Evolutionary conservation across 306 rosid species (phyloP).

Genomic region (Medicago lupulina): DNA sequence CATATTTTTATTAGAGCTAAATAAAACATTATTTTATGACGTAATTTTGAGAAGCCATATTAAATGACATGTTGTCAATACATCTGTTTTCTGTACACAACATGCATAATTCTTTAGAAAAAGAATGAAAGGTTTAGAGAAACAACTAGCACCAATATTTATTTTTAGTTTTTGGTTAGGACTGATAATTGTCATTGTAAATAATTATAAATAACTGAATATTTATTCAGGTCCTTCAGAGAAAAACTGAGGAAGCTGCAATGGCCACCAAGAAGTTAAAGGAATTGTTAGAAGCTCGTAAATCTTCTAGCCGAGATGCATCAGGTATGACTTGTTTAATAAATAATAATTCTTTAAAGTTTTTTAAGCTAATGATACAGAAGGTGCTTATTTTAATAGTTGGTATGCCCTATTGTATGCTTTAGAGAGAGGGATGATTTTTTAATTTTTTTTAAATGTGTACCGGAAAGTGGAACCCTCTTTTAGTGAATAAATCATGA

Average conservation of each 20-base stretch:
- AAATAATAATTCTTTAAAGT: background rate
- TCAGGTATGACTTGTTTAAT: slow-evolving; percentile 57
- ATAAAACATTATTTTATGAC: too few relatives aligned
- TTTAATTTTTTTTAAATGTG: slow-evolving; percentile 33
- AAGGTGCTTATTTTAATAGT: slow-evolving; percentile 25
- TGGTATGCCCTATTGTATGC: slow-evolving; percentile 17
- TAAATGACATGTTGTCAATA: background rate
- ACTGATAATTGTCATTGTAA: slow-evolving; percentile 15
- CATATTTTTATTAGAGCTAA: too few relatives aligned
- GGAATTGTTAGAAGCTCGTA: slow-evolving; percentile 97
- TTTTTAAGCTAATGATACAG: slow-evolving; percentile 8
- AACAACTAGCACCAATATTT: slow-evolving; percentile 11
- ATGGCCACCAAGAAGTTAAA: slow-evolving; percentile 97
- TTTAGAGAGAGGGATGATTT: background rate
- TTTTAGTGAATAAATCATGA: slow-evolving; percentile 29
- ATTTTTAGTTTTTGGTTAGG: background rate
- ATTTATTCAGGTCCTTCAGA: slow-evolving; percentile 83
- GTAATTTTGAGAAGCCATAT: background rate
- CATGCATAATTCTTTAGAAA: slow-evolving; percentile 22
- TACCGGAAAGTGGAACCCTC: background rate
- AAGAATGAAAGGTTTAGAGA: slow-evolving; percentile 1
- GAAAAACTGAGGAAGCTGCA: slow-evolving; percentile 99
- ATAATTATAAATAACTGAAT: background rate
- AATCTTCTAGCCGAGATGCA: slow-evolving; percentile 82
- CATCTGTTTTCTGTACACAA: slow-evolving; percentile 7